Evolutionary conservation across 352 stramenopile species (phyloP).

Genomic region (Globisporangium emineosum): DNA sequence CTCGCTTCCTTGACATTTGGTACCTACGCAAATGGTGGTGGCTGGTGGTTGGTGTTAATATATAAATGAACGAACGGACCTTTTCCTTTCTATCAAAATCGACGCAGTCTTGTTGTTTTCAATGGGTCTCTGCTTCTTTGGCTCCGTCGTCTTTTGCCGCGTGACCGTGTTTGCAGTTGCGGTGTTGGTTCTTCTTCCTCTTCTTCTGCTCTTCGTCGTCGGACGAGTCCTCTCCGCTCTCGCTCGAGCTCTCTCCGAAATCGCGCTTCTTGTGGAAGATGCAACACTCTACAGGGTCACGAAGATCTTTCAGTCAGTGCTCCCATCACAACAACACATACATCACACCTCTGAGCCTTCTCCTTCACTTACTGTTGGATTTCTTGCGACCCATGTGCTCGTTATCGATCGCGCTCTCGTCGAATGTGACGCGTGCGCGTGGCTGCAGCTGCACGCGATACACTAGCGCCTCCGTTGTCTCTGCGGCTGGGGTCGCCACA

Average conservation of each 20-base stretch:
- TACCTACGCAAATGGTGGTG: background rate
- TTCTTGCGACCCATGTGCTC: slow-evolving; percentile 90
- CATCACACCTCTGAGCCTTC: background rate
- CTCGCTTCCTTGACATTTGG: background rate
- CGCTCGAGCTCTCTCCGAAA: slow-evolving; percentile 90
- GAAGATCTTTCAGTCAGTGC: background rate
- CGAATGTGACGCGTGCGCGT: slow-evolving; percentile 81
- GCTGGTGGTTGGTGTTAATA: slow-evolving; percentile 1
- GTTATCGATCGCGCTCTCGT: slow-evolving; percentile 90
- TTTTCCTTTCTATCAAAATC: slow-evolving; percentile 6
- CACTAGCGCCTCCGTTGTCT: slow-evolving; percentile 26
- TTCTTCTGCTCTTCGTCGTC: slow-evolving; percentile 28
- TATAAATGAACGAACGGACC: slow-evolving; percentile 6
- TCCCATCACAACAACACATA: background rate
- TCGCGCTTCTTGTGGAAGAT: slow-evolving; percentile 92
- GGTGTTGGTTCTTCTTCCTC: slow-evolving; percentile 12
- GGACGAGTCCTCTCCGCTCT: slow-evolving; percentile 84
- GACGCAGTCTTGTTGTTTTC: background rate
- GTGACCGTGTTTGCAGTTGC: slow-evolving; percentile 17
- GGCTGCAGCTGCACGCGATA: slow-evolving; percentile 79
- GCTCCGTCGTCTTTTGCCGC: background rate
- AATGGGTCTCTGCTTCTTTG: background rate
- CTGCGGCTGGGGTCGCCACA: slow-evolving; percentile 19
- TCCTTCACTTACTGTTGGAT: slow-evolving; percentile 80
- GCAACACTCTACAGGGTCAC: slow-evolving; percentile 72